phyloP scores from a whole-genome alignment of 2,329 filamentous ascomycete genomes.

The Orbilia blumenaviensis region DNA sequence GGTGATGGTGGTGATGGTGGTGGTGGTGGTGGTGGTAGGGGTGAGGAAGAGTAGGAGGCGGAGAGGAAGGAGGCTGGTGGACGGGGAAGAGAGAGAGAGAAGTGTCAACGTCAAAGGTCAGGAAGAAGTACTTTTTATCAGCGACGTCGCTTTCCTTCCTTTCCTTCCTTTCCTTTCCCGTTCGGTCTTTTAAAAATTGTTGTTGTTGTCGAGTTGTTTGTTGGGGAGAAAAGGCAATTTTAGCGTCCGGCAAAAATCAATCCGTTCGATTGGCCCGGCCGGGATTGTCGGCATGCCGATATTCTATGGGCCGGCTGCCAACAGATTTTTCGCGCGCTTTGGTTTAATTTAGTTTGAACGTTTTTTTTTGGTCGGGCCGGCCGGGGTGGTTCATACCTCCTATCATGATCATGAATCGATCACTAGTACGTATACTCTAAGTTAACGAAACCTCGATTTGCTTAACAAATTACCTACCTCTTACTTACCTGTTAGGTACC shows the following conservation, averaged over 20 bases:
- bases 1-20: not conserved
- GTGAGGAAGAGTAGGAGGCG: not conserved
- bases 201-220: not conserved
- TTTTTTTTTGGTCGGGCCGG: too few species aligned
- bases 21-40: not conserved
- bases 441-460: too few species aligned
- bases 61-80: not conserved
- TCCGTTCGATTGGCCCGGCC: not conserved
- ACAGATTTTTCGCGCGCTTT: not conserved
- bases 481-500: too few species aligned
- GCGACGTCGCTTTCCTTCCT: not conserved
- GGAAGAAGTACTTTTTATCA: not conserved
- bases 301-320: not conserved
- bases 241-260: conserved; percentile 3
- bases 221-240: conserved; percentile 1
- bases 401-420: too few species aligned
- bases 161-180: too few species aligned
- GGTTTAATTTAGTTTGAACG: too few species aligned
- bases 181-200: too few species aligned
- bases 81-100: not conserved
- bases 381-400: too few species aligned
- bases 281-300: not conserved
- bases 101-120: not conserved
- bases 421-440: too few species aligned
- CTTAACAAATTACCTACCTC: too few species aligned